Evolutionary conservation across 2,329 filamentous ascomycete species (phyloP).

Genomic region (Monosporascus ibericus): DNA sequence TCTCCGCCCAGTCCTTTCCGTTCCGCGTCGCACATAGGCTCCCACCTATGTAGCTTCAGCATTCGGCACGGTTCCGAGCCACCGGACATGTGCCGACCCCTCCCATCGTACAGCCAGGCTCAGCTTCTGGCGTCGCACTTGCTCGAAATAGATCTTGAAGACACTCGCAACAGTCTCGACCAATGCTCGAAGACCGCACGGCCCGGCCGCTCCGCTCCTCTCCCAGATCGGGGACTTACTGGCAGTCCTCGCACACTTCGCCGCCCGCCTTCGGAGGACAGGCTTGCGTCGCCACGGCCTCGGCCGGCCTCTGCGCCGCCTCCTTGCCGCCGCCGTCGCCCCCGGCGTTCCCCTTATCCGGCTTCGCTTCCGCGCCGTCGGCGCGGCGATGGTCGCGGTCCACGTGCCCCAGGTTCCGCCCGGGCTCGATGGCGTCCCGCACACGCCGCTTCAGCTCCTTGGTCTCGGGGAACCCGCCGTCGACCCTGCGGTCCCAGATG

Average conservation of each 20-base stretch:
- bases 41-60: too few species aligned
- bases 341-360: neutral
- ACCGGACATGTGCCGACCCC: too few species aligned
- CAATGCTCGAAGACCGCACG: too few species aligned
- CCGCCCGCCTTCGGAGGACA: neutral
- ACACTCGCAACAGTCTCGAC: too few species aligned
- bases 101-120: too few species aligned
- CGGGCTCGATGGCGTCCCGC: conserved; percentile 75
- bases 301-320: neutral
- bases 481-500: conserved; percentile 81
- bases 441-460: conserved; percentile 85
- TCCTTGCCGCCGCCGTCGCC: neutral
- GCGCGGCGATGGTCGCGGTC: conserved; percentile 44
- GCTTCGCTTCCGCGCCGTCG: neutral
- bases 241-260: conserved; percentile 30
- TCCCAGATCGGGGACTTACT: conserved; percentile 11
- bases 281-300: neutral
- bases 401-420: conserved; percentile 73
- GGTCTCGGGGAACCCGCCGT: conserved; percentile 90
- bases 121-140: too few species aligned
- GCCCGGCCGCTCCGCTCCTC: too few species aligned
- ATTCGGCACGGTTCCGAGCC: too few species aligned
- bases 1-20: too few species aligned
- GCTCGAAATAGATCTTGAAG: too few species aligned
- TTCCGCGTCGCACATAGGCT: too few species aligned